Conservation (phyloP, 1,284 basidiomycete genomes). For the Pterulicium gracile region DNA sequence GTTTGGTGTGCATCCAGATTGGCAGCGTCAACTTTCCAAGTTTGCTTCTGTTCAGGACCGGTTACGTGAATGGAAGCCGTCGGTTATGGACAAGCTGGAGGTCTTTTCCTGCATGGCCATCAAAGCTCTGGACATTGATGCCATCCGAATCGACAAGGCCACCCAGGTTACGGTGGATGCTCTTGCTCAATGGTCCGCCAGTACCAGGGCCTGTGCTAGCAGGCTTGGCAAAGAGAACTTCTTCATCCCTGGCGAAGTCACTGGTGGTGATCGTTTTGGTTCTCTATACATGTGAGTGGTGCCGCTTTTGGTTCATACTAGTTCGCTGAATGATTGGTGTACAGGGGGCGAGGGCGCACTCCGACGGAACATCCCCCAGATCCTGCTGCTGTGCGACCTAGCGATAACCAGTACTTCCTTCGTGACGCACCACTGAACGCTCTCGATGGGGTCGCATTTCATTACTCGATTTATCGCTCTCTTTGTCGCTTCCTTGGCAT, state of each 20-base stretch:
- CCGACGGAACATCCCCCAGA: constrained; percentile 53
- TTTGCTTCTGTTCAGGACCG: constrained; percentile 93
- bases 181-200: constrained; percentile 63
- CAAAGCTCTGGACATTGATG: constrained; percentile 80
- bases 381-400: constrained; percentile 54
- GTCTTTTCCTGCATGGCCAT: constrained; percentile 78
- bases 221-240: constrained; percentile 75
- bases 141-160: constrained; percentile 89
- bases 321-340: constrained; percentile 1
- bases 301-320: neutral
- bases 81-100: constrained; percentile 67
- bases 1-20: constrained; percentile 90
- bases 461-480: constrained; percentile 85
- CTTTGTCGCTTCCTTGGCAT: constrained; percentile 80
- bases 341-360: constrained; percentile 77
- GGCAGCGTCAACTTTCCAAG: constrained; percentile 88
- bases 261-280: constrained; percentile 88
- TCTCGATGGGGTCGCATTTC: constrained; percentile 77
- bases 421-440: constrained; percentile 50
- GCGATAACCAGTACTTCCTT: constrained; percentile 67
- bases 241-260: constrained; percentile 85
- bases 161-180: constrained; percentile 83
- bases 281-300: constrained; percentile 64
- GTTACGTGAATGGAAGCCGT: constrained; percentile 78
- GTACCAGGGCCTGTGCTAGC: constrained; percentile 64